Evolutionary conservation across 495 filamentous ascomycete species (phyloP), one percentile per base, ranked within the genome.

Genomic region (Annulohypoxylon nitens): DNA sequence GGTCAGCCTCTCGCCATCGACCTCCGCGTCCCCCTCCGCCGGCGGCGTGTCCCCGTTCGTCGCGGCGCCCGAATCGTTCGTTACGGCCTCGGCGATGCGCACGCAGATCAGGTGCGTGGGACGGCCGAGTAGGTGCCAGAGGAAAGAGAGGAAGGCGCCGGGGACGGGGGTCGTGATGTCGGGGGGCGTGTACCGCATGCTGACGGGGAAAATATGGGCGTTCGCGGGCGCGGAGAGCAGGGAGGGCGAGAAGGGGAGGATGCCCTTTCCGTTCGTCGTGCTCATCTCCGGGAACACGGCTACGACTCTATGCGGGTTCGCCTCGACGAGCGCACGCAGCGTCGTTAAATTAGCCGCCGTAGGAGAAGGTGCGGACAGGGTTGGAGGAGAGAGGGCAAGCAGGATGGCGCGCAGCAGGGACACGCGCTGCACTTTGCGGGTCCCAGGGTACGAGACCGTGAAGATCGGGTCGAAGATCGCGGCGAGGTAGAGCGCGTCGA

Each of bases 401-500:
- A 90, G 75, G 14, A 97, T 89, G 39, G 94, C 93, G 55, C 87
- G 82, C 34, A 94, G 83, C 3, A 98, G 90, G 3, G 91, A 90
- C 54, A 98, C 88, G 41, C 83, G 89, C 62, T 91, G 88, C 30
- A 98, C 93, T 45, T 90, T 88, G 36, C 88, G 87, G 0, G 89
- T 90, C 70, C 84, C 81, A 0, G 94, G 93, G 78, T 93, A 97
- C 9, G 88, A 91, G 16, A 90, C 86, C 37, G 93, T 95, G 83
- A 99, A 98, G 79, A 99, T 86, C 18, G 95, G 95, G 80, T 97
- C 93, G 83, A 98, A 99, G 75, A 99, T 93, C 34, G 94, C 94
- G 51, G 95, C 93, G n/a, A 99, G 89, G 80, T 98, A 98, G 37
- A 99, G 83, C 4, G 93, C 91, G 78, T 99, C 96, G 77, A 99